Evolutionary conservation across 768 basidiomycete genomes (phyloP), one percentile per base, ranked within the genome.

Genomic region (Leccinum boreale): DNA sequence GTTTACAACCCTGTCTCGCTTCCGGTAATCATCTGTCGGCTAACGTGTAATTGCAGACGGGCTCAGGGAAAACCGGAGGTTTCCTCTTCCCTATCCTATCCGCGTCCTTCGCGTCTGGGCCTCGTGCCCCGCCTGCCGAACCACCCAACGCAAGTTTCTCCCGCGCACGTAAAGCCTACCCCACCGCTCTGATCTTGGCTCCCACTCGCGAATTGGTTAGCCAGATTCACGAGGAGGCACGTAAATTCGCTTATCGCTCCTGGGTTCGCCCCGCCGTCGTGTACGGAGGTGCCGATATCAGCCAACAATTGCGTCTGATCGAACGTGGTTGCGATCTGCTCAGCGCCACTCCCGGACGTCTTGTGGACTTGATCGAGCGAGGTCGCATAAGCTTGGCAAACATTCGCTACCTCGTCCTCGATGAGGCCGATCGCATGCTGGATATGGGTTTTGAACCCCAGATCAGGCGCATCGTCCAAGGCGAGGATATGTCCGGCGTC

Each of bases 371-470:
- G 60, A 96, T 99, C 65, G 97, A 99, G 78, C 90, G 97, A 66
- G 97, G 97, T 12, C 85, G 92, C 58, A 98, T 99, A 81, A 93
- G 90, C 70, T 83, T 99, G 60, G 85, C 92, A 64, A 98, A 98
- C 77, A 88, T 99, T 79, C 89, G 92, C 67, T 98, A 97, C 75
- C 89, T 99, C 57, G 97, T 99, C 26, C 88, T 99, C 55, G 97
- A 99, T 68, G 97, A 99, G 78, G 97, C 97, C 60, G 97, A 99
- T 80, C 91, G 97, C 69, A 99, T 99, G 97, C 84, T 99, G 70
- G 97, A 99, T 80, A 99, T 99, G 97, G 97, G 97, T 88, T 99
- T 99, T 81, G 97, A 99, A 76, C 97, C 97, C 56, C 97, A 98
- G 77, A 99, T 99, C 69, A 85, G 97, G 62, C 85, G 94, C 31